Conservation (phyloP, 768 basidiomycete species). For the Amanita exitialis region DNA sequence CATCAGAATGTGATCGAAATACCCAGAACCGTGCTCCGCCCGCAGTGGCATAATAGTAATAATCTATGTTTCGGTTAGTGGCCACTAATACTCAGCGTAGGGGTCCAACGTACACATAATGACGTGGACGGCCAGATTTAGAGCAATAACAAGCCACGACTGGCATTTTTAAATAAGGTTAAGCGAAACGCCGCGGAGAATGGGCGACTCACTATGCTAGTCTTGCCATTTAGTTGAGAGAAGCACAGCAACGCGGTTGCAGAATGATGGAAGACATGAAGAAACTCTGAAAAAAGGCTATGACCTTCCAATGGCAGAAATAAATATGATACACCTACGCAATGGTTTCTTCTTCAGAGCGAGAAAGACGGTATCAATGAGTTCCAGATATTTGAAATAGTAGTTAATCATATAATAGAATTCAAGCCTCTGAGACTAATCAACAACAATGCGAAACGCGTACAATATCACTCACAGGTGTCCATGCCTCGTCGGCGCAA, state of each 20-base stretch:
- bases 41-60: constrained; percentile 98
- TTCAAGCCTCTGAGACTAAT: constrained; percentile 59
- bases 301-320: background rate
- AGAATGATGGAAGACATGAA: constrained; percentile 99
- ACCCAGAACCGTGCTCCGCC: constrained; percentile 97
- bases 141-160: constrained; percentile 93
- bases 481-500: constrained; percentile 75
- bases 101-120: constrained; percentile 77
- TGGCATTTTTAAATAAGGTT: constrained; percentile 17
- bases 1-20: constrained; percentile 4
- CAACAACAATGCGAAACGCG: constrained; percentile 6
- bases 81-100: background rate
- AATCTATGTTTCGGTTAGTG: constrained; percentile 45
- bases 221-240: constrained; percentile 88
- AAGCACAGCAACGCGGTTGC: constrained; percentile 95
- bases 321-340: constrained; percentile 37
- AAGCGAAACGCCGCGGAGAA: background rate
- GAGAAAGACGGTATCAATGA: constrained; percentile 94
- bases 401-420: constrained; percentile 99
- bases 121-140: constrained; percentile 92
- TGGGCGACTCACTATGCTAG: constrained; percentile 67
- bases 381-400: constrained; percentile 95
- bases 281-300: constrained; percentile 53
- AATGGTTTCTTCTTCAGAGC: constrained; percentile 97
- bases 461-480: constrained; percentile 49